Percentiles rank a stretch among this genome's conserved stretches.
Conservation (phyloP, 2,329 filamentous ascomycete genomes). For the Onygenales sp. region DNA sequence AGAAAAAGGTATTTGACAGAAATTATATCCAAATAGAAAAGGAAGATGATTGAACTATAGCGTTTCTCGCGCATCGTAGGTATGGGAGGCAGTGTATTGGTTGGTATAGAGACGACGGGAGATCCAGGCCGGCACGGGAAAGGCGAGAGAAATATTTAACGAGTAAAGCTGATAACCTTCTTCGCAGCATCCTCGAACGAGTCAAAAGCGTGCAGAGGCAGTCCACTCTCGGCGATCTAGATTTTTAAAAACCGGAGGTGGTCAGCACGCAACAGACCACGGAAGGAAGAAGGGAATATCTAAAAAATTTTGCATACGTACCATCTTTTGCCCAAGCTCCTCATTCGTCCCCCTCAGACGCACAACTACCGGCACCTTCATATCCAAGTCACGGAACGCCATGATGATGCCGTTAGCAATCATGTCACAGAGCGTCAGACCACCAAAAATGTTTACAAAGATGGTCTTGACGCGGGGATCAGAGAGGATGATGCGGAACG, state of each 20-base stretch:
- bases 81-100: neutral
- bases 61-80: neutral
- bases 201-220: slow-evolving; percentile 62
- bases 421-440: slow-evolving; percentile 68
- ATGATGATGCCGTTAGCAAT: slow-evolving; percentile 66
- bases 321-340: slow-evolving; percentile 56
- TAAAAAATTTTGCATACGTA: slow-evolving; percentile 17
- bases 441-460: slow-evolving; percentile 64
- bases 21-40: no score
- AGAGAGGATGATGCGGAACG: slow-evolving; percentile 62
- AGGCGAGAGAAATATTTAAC: neutral
- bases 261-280: neutral
- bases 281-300: neutral
- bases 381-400: slow-evolving; percentile 59
- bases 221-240: slow-evolving; percentile 55
- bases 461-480: slow-evolving; percentile 64
- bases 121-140: no score
- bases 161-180: slow-evolving; percentile 54
- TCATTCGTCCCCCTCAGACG: slow-evolving; percentile 68
- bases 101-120: no score
- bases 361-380: slow-evolving; percentile 66
- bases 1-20: no score
- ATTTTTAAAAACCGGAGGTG: neutral
- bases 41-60: no score
- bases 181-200: slow-evolving; percentile 63